Evolutionary conservation across 257 asterid species (phyloP).

Genomic region (Solanum arcanum): DNA sequence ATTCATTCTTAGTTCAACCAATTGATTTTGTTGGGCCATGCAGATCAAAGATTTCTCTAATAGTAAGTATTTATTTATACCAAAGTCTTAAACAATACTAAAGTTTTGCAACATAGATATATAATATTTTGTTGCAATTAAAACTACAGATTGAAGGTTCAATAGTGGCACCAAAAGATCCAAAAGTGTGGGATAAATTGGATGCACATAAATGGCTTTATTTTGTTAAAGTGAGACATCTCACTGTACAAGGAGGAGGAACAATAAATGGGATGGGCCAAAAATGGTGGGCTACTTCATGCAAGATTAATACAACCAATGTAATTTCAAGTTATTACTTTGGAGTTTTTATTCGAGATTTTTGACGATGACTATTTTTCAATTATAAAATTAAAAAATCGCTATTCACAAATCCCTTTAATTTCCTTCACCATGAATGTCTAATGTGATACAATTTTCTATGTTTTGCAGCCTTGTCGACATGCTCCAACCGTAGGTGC

Average conservation of each 20-base stretch:
- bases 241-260: slow-evolving; percentile 73
- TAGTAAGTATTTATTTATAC: slow-evolving; percentile 22
- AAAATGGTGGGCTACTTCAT: slow-evolving; percentile 86
- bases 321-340: slow-evolving; percentile 19
- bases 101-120: neutral
- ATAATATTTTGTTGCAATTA: neutral
- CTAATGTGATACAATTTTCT: neutral
- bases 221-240: slow-evolving; percentile 47
- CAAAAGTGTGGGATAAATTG: slow-evolving; percentile 47
- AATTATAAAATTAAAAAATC: neutral
- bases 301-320: slow-evolving; percentile 61
- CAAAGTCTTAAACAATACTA: neutral
- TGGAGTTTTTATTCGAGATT: neutral
- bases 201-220: slow-evolving; percentile 69
- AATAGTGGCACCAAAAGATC: slow-evolving; percentile 57
- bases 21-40: slow-evolving; percentile 67
- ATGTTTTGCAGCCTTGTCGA: slow-evolving; percentile 63
- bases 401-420: neutral
- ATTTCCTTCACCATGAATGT: neutral
- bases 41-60: slow-evolving; percentile 42
- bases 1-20: slow-evolving; percentile 33
- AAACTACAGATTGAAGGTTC: slow-evolving; percentile 52
- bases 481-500: slow-evolving; percentile 83
- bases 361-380: neutral
- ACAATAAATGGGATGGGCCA: slow-evolving; percentile 54